Conservation (phyloP, 2,329 filamentous ascomycete species). For the Aspergillus fumigatus region DNA sequence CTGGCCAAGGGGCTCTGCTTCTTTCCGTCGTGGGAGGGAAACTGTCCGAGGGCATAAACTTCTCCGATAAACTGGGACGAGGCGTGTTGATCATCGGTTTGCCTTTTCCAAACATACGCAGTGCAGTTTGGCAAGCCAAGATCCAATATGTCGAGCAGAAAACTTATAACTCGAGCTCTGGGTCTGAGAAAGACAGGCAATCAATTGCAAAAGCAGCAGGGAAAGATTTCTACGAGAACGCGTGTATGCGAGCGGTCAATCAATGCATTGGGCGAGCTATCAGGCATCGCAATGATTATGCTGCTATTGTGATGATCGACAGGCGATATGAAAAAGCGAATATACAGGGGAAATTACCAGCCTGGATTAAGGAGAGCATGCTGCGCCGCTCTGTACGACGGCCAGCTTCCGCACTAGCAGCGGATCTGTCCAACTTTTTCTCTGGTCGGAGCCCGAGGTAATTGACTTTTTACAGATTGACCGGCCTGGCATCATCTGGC, state of each 20-base stretch:
- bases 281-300: conserved; percentile 81
- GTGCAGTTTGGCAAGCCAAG: conserved; percentile 89
- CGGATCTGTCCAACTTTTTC: conserved; percentile 33
- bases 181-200: conserved; percentile 25
- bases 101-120: conserved; percentile 86
- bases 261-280: conserved; percentile 94
- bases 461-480: background rate
- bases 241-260: conserved; percentile 95
- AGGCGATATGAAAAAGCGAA: conserved; percentile 68
- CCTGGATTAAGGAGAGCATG: conserved; percentile 78
- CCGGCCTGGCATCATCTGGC: background rate
- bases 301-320: conserved; percentile 82
- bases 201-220: conserved; percentile 49
- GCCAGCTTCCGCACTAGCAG: conserved; percentile 22
- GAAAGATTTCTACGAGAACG: conserved; percentile 84
- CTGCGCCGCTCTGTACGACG: conserved; percentile 17
- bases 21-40: conserved; percentile 91
- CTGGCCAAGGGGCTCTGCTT: conserved; percentile 66
- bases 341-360: conserved; percentile 75
- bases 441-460: conserved; percentile 10
- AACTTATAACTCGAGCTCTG: conserved; percentile 31
- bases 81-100: conserved; percentile 89
- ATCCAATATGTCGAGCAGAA: conserved; percentile 76
- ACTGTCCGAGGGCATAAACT: conserved; percentile 97
- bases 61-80: conserved; percentile 82